phyloP scores from a whole-genome alignment of 2,329 filamentous ascomycete species.

The Botryotinia narcissicola region DNA sequence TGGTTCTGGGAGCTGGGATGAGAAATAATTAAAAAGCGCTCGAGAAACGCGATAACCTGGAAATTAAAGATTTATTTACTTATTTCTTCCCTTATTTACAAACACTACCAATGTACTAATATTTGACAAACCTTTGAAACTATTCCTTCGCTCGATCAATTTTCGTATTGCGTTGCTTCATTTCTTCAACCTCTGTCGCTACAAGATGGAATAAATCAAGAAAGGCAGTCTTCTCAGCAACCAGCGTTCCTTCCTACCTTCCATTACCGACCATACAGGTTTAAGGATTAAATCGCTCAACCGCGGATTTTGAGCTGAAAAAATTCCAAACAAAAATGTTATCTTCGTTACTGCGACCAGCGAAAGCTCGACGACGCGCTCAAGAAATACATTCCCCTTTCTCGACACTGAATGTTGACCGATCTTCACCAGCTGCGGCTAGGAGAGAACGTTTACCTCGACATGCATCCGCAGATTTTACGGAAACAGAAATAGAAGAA shows the following conservation, averaged over 20 bases:
- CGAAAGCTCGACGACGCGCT: slow-evolving; percentile 36
- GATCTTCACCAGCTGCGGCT: slow-evolving; percentile 29
- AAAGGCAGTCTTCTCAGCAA: background rate
- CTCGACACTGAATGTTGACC: slow-evolving; percentile 37
- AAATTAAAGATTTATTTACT: slow-evolving; percentile 3
- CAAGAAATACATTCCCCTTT: slow-evolving; percentile 35
- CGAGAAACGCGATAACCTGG: slow-evolving; percentile 12
- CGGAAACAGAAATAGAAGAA: slow-evolving; percentile 56
- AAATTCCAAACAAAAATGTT: slow-evolving; percentile 34
- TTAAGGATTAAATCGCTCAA: background rate
- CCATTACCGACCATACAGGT: background rate
- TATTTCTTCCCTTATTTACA: background rate
- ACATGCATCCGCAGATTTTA: slow-evolving; percentile 61
- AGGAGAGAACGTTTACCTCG: slow-evolving; percentile 27
- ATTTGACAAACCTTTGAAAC: background rate
- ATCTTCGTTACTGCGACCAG: slow-evolving; percentile 40
- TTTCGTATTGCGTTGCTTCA: background rate
- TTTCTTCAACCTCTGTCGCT: background rate
- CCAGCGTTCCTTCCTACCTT: background rate
- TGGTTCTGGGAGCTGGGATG: background rate
- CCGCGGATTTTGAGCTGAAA: background rate
- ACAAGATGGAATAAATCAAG: slow-evolving; percentile 10
- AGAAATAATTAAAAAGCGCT: background rate
- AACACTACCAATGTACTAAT: background rate
- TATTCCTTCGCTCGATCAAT: background rate